These are phyloP conservation scores for Besnoitia besnoiti DNA, from an alignment of 169 alveolate species.

Conservation along the genomic window DNA sequence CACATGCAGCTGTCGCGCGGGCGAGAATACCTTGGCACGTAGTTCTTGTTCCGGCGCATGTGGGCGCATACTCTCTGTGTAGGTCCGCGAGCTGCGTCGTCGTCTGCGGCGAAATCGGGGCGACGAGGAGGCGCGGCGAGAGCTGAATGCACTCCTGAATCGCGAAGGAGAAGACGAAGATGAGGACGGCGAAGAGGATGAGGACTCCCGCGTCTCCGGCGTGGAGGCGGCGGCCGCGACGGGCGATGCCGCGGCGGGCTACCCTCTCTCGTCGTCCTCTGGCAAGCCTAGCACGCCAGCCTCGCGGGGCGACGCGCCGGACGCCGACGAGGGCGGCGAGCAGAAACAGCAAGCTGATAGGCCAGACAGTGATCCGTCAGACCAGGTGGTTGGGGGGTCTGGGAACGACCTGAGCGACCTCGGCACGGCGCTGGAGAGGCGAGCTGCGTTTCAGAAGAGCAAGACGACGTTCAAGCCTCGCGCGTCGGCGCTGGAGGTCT, in stretches of 20 bases:
- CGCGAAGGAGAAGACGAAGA: neutral
- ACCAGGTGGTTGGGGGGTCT: no score
- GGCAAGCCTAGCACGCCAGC: no score
- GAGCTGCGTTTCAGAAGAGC: neutral
- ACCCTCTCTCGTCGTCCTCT: no score
- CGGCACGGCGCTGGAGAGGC: neutral
- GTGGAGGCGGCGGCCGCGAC: neutral
- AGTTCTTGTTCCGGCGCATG: neutral
- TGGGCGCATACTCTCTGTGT: neutral
- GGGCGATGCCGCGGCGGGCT: neutral
- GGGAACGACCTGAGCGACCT: no score
- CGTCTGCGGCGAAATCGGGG: constrained; percentile 61
- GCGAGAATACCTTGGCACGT: no score
- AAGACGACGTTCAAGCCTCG: neutral
- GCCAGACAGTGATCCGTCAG: no score
- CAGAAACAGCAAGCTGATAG: no score
- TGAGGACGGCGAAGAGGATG: neutral
- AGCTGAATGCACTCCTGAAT: constrained; percentile 45
- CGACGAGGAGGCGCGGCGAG: constrained; percentile 57
- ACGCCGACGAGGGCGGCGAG: no score
- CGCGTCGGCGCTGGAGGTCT: neutral
- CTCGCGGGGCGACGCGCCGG: no score
- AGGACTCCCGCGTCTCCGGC: neutral
- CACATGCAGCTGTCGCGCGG: no score
- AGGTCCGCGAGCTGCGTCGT: constrained; percentile 64